Percentiles rank a stretch among this genome's conserved stretches.
phyloP scores from a whole-genome alignment of 441 rosid species.

The Flueggea neowawraea region DNA sequence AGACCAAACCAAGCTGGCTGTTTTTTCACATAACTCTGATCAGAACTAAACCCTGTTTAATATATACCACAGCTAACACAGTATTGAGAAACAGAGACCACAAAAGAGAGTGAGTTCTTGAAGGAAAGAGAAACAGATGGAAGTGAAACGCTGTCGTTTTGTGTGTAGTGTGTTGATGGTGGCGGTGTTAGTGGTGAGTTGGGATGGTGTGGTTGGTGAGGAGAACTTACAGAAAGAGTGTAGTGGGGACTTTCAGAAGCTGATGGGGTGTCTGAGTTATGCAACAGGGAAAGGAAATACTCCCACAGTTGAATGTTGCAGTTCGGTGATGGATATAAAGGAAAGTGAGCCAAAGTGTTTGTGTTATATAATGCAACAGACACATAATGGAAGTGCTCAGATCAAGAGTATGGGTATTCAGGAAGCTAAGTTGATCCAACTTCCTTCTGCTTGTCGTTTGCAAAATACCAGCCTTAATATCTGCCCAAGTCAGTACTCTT shows the following conservation, averaged over 20 bases:
- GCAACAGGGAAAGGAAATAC: constrained; percentile 58
- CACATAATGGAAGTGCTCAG: constrained; percentile 36
- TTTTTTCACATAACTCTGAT: too few relatives aligned
- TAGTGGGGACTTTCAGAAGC: constrained; percentile 37
- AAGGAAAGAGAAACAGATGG: too few relatives aligned
- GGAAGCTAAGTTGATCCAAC: constrained; percentile 61
- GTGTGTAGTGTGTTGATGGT: too few relatives aligned
- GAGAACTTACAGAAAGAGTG: constrained; percentile 34
- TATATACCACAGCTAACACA: too few relatives aligned
- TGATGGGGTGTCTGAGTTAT: constrained; percentile 57
- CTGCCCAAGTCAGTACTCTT: constrained; percentile 63
- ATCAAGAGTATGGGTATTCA: constrained; percentile 65
- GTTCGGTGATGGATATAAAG: constrained; percentile 39
- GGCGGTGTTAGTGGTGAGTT: too few relatives aligned
- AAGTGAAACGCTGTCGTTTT: too few relatives aligned
- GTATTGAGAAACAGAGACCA: too few relatives aligned
- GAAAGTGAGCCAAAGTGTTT: constrained; percentile 71
- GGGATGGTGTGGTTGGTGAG: constrained; percentile 1
- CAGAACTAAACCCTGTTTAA: too few relatives aligned
- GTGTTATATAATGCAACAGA: constrained; percentile 66
- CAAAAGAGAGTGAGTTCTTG: too few relatives aligned
- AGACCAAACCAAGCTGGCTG: too few relatives aligned
- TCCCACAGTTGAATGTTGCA: constrained; percentile 69
- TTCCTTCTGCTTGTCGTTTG: constrained; percentile 72
- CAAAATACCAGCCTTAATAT: constrained; percentile 53